Evolutionary conservation across 75 land plant genomes (phyloP), one percentile per base, ranked within the genome.

Genomic region (Pinus albicaulis): DNA sequence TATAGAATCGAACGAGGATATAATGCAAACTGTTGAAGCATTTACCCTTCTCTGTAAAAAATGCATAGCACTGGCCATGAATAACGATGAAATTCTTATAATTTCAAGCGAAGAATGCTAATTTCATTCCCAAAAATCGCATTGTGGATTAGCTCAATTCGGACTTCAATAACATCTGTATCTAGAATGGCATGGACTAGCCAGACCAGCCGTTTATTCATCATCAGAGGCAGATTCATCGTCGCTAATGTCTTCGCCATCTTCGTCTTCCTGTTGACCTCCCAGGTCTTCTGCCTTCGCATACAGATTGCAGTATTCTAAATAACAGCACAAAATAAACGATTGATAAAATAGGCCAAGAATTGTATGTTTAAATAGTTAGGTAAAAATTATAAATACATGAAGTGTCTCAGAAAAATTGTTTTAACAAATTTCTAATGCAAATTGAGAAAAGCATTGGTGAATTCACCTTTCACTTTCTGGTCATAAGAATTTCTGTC

Each of bases 381-480:
- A 44, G 10, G 48, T 44, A 38, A 68, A 34, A 22, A 41, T 17
- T 14, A 38, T 68, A 22, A 41, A 38, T 44, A 19, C 36, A 68
- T 38, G 48, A 34, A 19, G 48, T 68, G 24, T 4, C 20, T 41
- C 4, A 68, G 36, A 20, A 22, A 68, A 68, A n/a, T 36, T 20
- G 10, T 36, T 19, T 10, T 19, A 36, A 17, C 19, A 10, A 34
- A 36, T 17, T 41, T 41, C 11, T 10, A 66, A 19, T 66, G 48
- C 20, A 38, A 66, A 66, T 17, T 41, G 7, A 6, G 48, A 38
- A 22, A 36, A 38, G 52, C 38, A 31, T 17, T 38, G 71, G 36
- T 66, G 38, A 66, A 19, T 36, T 19, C 36, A 84, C 86, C 84
- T 79, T 85, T 85, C 15, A 85, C 87, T 56, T 74, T 85, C 75